Conservation (phyloP, 371 early-diverging fungal species). For the Apophysomyces ossiformis region DNA sequence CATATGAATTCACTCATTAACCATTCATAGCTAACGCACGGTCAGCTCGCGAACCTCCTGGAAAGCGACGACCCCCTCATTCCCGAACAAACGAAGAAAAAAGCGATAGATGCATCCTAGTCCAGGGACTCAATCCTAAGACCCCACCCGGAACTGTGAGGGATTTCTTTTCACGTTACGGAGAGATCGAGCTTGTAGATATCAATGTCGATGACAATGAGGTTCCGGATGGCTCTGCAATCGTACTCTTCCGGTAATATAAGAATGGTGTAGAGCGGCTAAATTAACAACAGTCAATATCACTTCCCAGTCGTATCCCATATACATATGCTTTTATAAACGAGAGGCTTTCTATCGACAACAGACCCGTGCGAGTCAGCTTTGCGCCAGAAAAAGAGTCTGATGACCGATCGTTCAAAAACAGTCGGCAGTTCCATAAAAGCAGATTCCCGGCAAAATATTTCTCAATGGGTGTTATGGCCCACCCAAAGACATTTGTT, state of each 20-base stretch:
- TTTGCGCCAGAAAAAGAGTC: slow-evolving; percentile 5
- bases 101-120: slow-evolving; percentile 16
- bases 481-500: slow-evolving; percentile 19
- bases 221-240: slow-evolving; percentile 20
- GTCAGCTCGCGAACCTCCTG: not conserved
- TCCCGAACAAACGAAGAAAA: not conserved
- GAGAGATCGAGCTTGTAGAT: slow-evolving; percentile 24
- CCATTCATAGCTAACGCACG: not conserved
- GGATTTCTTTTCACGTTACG: slow-evolving; percentile 24
- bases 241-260: slow-evolving; percentile 24
- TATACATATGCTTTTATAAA: slow-evolving; percentile 11
- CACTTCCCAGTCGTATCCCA: slow-evolving; percentile 11
- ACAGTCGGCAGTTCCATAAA: slow-evolving; percentile 3
- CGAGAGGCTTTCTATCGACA: slow-evolving; percentile 17
- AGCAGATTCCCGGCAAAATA: not conserved
- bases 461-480: slow-evolving; percentile 23
- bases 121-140: slow-evolving; percentile 18
- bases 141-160: slow-evolving; percentile 22
- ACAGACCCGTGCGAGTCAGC: slow-evolving; percentile 17
- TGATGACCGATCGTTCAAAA: not conserved
- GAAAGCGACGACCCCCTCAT: not conserved
- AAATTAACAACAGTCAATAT: not conserved
- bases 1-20: not conserved
- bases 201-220: slow-evolving; percentile 22
- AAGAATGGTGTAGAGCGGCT: not conserved